Evolutionary conservation across 2,329 filamentous ascomycete genomes (phyloP), one percentile per base, ranked within the genome.

Genomic region (Fusarium sp.): DNA sequence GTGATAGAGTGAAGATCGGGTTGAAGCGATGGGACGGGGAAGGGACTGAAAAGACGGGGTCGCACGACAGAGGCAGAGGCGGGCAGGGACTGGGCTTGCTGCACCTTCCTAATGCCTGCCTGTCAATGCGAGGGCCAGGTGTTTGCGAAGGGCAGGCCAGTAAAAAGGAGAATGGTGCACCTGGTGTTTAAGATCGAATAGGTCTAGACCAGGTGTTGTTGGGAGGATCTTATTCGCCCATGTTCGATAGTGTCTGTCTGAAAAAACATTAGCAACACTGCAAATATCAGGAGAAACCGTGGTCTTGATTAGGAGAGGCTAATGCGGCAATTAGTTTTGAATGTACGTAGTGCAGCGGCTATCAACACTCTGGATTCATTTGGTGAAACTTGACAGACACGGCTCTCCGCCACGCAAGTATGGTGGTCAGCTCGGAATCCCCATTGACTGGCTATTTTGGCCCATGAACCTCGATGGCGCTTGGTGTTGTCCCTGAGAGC

Each of bases 21-120:
- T 54, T 54, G 72, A 66, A 67, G 66, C 44, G 56, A 68, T 58
- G 57, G 64, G 72, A 74, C 48, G 60, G 59, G 57, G 72, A 65
- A 65, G 69, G 56, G 61, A 75, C 45, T 66, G 68, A 45, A 62
- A 67, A 66, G 56, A 74, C 41, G 72, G 72, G 72, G 68, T 75
- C 59, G 73, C 69, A 75, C 73, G 54, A 75, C 69, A 64, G 58
- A 73, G 58, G 41, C 38, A 64, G 24, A 47, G 62, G 68, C 13
- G 59, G 66, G 54, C 62, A 62, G 59, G 72, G 72, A 75, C 65
- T 67, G 60, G 72, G 67, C 63, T 70, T 56, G 41, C 60, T 70
- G 70, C 62, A 72, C 67, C 58, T 72, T 72, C 67, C 70, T 66
- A 68, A 74, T 72, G 71, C 71, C 68, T 74, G 71, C 54, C 59